Evolutionary conservation across 495 filamentous ascomycete genomes (phyloP).

Genomic region (Amniculicola lignicola): DNA sequence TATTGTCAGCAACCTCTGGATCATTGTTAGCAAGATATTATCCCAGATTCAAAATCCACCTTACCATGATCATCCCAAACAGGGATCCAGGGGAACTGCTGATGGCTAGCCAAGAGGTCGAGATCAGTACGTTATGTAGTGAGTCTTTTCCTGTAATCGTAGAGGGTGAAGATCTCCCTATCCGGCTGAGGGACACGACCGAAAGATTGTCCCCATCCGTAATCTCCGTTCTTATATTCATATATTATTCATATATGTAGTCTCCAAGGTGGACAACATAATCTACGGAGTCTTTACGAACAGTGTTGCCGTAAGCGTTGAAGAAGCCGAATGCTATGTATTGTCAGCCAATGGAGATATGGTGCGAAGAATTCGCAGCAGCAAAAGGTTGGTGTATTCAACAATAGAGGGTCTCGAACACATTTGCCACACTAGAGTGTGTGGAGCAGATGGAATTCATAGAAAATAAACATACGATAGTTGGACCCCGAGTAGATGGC

Average conservation of each 20-base stretch:
- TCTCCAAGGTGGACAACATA: conserved; percentile 65
- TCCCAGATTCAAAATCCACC: no score
- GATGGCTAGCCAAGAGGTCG: conserved; percentile 56
- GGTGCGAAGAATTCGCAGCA: conserved; percentile 8
- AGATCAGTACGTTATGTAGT: conserved; percentile 62
- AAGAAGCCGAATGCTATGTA: conserved; percentile 57
- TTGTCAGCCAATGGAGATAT: no score
- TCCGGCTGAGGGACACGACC: conserved; percentile 55
- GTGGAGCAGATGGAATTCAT: conserved; percentile 28
- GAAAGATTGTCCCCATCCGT: conserved; percentile 54
- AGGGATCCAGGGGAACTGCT: conserved; percentile 63
- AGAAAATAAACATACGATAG: conserved; percentile 34
- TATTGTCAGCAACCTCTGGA: conserved; percentile 66
- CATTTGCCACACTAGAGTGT: no score
- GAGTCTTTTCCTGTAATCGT: conserved; percentile 61
- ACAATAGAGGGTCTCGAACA: no score
- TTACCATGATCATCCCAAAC: no score
- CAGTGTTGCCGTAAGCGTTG: conserved; percentile 64
- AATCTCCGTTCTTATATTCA: conserved; percentile 57
- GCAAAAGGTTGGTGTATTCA: background rate
- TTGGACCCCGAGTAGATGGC: conserved; percentile 45
- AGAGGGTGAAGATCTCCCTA: conserved; percentile 49
- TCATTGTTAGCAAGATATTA: no score
- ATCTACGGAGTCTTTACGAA: conserved; percentile 63
- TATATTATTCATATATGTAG: conserved; percentile 74